A percentile compares a stretch with the other conserved stretches of the same genome.
phyloP scores from a whole-genome alignment of 352 stramenopile genomes.

The Poterioochromonas sp. region DNA sequence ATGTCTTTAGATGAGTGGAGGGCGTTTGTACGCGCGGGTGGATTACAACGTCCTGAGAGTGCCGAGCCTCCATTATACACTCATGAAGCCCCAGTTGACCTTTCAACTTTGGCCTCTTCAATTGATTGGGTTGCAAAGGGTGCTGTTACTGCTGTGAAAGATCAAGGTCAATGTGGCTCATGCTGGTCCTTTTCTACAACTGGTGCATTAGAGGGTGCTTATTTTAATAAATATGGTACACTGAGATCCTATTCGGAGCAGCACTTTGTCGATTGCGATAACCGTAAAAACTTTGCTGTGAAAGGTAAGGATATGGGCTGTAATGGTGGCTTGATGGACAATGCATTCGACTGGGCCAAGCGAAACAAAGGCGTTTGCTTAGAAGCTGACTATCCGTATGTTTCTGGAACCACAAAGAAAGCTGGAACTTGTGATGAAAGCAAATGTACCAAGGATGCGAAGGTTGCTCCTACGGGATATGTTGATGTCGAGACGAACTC shows the following conservation, averaged over 20 bases:
- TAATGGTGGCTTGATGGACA: conserved; percentile 92
- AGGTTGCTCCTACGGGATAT: conserved; percentile 60
- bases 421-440: conserved; percentile 40
- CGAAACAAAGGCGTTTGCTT: conserved; percentile 77
- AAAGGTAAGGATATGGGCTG: conserved; percentile 85
- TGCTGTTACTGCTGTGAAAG: conserved; percentile 90
- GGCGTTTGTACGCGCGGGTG: conserved; percentile 47
- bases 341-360: conserved; percentile 90
- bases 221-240: conserved; percentile 79
- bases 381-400: conserved; percentile 88
- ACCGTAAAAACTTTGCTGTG: too few species aligned
- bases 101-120: conserved; percentile 49
- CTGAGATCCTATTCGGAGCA: conserved; percentile 89
- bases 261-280: conserved; percentile 92
- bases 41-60: neutral
- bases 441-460: conserved; percentile 44
- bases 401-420: conserved; percentile 50
- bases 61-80: too few species aligned
- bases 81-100: neutral
- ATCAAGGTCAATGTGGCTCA: conserved; percentile 93
- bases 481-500: conserved; percentile 76
- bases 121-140: conserved; percentile 88
- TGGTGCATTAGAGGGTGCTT: conserved; percentile 89
- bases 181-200: conserved; percentile 99
- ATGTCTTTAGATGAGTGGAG: conserved; percentile 77